These are phyloP conservation scores for Arabidopsis lyrata DNA, from an alignment of 441 rosid species.

Conservation along the genomic window DNA sequence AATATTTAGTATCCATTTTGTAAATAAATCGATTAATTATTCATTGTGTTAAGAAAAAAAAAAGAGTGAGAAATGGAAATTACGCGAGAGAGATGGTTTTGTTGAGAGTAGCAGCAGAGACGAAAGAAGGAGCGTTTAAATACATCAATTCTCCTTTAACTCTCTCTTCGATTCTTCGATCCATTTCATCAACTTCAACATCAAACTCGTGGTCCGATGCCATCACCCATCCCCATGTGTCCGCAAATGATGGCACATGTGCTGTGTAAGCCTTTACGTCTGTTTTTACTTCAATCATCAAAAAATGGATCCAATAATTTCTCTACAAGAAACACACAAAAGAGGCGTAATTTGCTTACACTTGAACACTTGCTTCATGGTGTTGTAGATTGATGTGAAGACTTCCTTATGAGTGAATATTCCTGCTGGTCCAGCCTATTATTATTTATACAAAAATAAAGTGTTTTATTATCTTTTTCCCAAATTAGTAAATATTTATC, in stretches of 20 bases:
- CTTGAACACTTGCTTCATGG: constrained; percentile 90
- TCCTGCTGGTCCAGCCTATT: constrained; percentile 98
- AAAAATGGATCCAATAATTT: not conserved
- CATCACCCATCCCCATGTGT: constrained; percentile 99
- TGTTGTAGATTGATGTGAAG: constrained; percentile 87
- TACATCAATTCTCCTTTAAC: constrained; percentile 71
- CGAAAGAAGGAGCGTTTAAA: constrained; percentile 74
- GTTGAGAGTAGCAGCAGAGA: constrained; percentile 82
- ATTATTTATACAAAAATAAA: not conserved
- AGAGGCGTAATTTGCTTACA: constrained; percentile 55
- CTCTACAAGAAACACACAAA: not conserved
- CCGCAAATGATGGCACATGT: constrained; percentile 96
- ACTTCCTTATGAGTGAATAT: constrained; percentile 94
- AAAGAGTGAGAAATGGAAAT: constrained; percentile 22
- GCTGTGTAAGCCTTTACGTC: constrained; percentile 91
- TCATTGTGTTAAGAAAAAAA: not conserved
- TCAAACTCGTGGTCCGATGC: constrained; percentile 84
- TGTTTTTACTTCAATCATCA: constrained; percentile 43
- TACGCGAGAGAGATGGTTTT: constrained; percentile 78
- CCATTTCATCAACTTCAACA: constrained; percentile 65
- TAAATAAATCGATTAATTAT: not conserved
- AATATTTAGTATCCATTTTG: not conserved
- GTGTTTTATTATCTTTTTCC: not conserved
- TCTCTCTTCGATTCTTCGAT: constrained; percentile 68
- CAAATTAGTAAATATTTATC: not conserved